Evolutionary conservation across 345 rosid species (phyloP), one percentile per base, ranked within the genome.

Genomic region (Camelina neglecta): DNA sequence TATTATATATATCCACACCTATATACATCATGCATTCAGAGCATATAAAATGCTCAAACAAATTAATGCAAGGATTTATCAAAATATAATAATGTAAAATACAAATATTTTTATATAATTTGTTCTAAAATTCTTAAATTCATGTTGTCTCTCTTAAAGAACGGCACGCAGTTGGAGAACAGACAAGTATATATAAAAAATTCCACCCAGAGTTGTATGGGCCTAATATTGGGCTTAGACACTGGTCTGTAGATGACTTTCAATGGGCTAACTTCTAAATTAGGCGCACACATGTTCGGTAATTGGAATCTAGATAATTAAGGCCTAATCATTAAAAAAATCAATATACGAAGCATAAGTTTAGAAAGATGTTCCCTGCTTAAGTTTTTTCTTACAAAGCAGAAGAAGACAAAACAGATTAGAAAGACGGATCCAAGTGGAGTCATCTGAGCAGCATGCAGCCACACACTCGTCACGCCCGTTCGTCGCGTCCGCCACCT

Each of bases 381-480:
- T 38, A 7, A 20, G 16, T 39, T 39, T 16, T 21, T 23, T 24
- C 29, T 63, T 8, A 18, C 57, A 24, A 60, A 61, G 53, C 42
- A 24, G 53, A 38, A 72, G 54, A 62, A 51, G 50, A 35, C 50
- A 2, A 18, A 56, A n/a, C 39, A 49, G 3, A 23, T 13, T 18
- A 38, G 31, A 74, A 45, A 20, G 8, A 64, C n/a, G 33, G 4
- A 21, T 53, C 55, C 38, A 75, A 51, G 58, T 60, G 74, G 74
- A 69, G 65, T 63, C 74, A 69, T n/a, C 48, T 21, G 64, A 54
- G 13, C 69, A 68, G 49, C 69, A 75, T 75, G 74, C 74, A 75
- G 20, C 60, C 74, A 60, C 18, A 75, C 74, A 75, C 74, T 67
- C 74, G 63, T 68, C 74, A 59, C 36, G 68, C 8, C 59, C n/a